These are phyloP conservation scores for Beta vulgaris DNA, from an alignment of 148 eudicot species.

Conservation along the genomic window DNA sequence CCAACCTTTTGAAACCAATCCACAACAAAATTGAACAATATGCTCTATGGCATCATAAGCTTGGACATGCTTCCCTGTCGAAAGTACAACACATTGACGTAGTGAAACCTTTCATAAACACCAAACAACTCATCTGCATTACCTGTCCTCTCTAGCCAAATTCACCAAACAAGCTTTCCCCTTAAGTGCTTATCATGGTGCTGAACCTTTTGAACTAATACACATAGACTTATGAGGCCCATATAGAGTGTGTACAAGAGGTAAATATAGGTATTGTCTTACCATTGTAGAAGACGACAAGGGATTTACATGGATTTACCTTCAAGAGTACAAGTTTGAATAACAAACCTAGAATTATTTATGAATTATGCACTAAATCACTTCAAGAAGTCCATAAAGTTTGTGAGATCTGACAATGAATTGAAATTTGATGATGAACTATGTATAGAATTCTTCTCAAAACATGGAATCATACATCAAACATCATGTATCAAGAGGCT, in stretches of 20 bases:
- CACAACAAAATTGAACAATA: not conserved
- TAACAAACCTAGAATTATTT: not conserved
- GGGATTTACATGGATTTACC: not conserved
- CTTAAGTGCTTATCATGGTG: not conserved
- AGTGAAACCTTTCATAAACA: not conserved
- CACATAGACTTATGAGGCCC: not conserved
- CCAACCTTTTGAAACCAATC: no score
- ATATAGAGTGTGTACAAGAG: not conserved
- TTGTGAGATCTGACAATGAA: not conserved
- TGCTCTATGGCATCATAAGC: not conserved
- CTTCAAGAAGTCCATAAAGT: no score
- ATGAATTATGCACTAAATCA: not conserved
- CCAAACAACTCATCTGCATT: no score
- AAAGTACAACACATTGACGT: no score
- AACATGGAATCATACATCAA: not conserved
- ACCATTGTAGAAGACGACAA: not conserved
- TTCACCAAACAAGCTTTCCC: not conserved
- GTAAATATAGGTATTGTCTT: not conserved
- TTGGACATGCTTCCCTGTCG: not conserved
- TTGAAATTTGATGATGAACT: not conserved
- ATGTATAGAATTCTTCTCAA: not conserved
- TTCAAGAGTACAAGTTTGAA: not conserved
- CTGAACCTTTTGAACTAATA: not conserved
- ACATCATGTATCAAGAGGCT: no score
- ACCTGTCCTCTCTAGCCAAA: not conserved